Conservation (phyloP, 2,329 filamentous ascomycete species). For the Phaeosphaeria sp. region DNA sequence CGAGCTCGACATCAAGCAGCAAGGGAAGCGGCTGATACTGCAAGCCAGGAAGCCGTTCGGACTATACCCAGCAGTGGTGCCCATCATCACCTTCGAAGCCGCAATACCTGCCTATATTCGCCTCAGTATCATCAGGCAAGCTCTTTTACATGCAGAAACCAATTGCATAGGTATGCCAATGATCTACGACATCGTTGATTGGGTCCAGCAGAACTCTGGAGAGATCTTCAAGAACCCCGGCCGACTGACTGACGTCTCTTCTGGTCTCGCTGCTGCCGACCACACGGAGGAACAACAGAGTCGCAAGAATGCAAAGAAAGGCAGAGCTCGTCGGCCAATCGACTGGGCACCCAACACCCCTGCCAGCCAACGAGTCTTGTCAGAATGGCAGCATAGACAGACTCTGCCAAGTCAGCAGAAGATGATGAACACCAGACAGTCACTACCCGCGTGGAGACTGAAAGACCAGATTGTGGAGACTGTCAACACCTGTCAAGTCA, state of each 20-base stretch:
- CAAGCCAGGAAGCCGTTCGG: constrained; percentile 74
- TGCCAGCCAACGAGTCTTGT: constrained; percentile 64
- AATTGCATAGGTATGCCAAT: constrained; percentile 83
- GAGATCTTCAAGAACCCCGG: constrained; percentile 85
- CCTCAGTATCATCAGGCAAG: constrained; percentile 82
- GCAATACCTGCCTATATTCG: constrained; percentile 90
- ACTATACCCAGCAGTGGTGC: constrained; percentile 72
- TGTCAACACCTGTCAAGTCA: constrained; percentile 81
- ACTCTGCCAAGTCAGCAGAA: constrained; percentile 69
- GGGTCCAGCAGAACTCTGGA: constrained; percentile 85
- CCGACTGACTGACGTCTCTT: constrained; percentile 81
- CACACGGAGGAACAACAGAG: constrained; percentile 32
- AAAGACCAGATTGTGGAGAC: constrained; percentile 77
- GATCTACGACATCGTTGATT: constrained; percentile 89
- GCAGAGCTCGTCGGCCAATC: constrained; percentile 59
- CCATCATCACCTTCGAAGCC: constrained; percentile 72
- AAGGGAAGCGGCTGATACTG: constrained; percentile 56
- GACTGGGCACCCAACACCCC: constrained; percentile 66
- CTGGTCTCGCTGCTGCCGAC: constrained; percentile 67
- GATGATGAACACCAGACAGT: constrained; percentile 76
- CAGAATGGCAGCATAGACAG: constrained; percentile 75
- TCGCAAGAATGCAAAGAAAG: constrained; percentile 26
- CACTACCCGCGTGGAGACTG: constrained; percentile 86
- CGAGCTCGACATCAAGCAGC: constrained; percentile 62
- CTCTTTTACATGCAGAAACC: constrained; percentile 72